Conservation (phyloP, 805 yeast species). For the Ogataea saltuana region DNA sequence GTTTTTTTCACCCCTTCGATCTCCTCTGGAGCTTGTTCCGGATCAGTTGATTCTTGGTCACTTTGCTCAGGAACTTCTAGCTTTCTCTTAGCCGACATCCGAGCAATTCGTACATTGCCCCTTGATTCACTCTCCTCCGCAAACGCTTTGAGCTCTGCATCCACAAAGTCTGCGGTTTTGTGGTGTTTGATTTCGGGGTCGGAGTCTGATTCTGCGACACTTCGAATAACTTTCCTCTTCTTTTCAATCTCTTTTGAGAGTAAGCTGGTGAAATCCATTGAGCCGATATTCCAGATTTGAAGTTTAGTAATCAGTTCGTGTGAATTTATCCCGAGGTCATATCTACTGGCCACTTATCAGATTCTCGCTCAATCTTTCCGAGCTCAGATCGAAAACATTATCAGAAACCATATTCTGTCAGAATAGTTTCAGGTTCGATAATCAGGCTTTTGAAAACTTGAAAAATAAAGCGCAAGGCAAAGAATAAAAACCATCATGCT, state of each 20-base stretch:
- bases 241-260: conserved; percentile 49
- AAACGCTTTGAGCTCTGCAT: conserved; percentile 11
- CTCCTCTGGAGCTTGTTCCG: neutral
- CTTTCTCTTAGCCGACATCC: conserved; percentile 7
- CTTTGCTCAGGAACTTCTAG: neutral
- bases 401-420: conserved; percentile 12
- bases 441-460: neutral
- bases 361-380: no score
- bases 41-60: conserved; percentile 3
- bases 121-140: neutral
- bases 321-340: no score
- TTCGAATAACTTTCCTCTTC: conserved; percentile 36
- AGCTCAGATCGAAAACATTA: no score
- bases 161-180: conserved; percentile 17
- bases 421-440: conserved; percentile 8
- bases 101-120: conserved; percentile 2
- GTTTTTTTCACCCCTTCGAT: conserved; percentile 2
- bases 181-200: conserved; percentile 5
- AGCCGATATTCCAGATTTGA: no score
- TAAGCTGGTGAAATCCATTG: conserved; percentile 52
- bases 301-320: no score
- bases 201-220: neutral
- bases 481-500: no score
- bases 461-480: conserved; percentile 5
- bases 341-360: no score